Evolutionary conservation across 1,284 basidiomycete genomes (phyloP).

Genomic region (Trametes versicolor): DNA sequence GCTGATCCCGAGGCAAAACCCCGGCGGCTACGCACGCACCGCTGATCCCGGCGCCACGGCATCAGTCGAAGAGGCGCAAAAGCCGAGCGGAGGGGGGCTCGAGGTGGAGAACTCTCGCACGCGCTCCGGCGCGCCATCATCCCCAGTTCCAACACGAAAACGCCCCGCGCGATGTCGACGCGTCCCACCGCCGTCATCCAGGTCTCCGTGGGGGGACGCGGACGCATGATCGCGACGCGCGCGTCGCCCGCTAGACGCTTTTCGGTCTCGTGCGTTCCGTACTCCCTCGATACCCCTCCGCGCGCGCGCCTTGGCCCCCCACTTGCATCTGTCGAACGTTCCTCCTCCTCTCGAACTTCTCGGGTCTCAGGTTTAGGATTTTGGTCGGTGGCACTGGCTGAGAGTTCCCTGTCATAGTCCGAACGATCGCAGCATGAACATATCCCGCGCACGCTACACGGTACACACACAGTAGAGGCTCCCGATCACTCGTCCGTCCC

Average conservation of each 20-base stretch:
- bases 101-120: conserved; percentile 1
- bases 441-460: not conserved
- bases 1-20: conserved; percentile 11
- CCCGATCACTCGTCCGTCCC: not conserved
- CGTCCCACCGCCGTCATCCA: not conserved
- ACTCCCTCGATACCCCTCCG: conserved; percentile 1
- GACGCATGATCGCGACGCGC: not conserved
- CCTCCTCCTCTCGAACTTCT: not conserved
- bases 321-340: not conserved
- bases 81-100: not conserved
- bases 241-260: conserved; percentile 8
- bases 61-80: conserved; percentile 11
- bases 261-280: conserved; percentile 13
- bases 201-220: not conserved
- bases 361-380: conserved; percentile 8
- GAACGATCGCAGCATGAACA: too few species aligned
- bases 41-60: conserved; percentile 23
- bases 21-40: conserved; percentile 10
- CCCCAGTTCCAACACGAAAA: not conserved
- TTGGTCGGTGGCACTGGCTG: conserved; percentile 5
- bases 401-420: not conserved
- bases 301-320: conserved; percentile 1
- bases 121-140: not conserved
- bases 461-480: not conserved
- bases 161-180: not conserved